Evolutionary conservation across 192 early-diverging fungal genomes (phyloP).

Genomic region (Coemansia sp.): DNA sequence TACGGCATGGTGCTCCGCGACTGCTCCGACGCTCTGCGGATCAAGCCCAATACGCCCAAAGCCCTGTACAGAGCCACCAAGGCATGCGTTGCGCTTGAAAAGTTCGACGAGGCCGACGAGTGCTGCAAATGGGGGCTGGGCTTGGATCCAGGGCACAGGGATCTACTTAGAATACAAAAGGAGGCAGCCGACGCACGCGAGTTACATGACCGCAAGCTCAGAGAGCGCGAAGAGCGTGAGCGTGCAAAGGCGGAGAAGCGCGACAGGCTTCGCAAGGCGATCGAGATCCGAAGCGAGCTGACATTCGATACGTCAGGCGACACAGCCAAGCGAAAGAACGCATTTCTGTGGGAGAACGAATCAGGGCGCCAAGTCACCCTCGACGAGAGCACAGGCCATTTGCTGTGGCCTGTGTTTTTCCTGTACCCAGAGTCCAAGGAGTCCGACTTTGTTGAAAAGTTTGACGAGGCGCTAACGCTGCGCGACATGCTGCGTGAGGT

Average conservation of each 20-base stretch:
- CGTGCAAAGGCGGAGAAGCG: constrained; percentile 47
- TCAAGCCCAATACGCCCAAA: constrained; percentile 83
- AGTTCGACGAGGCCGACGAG: constrained; percentile 80
- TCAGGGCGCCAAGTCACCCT: constrained; percentile 59
- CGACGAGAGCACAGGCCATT: constrained; percentile 55
- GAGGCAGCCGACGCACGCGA: constrained; percentile 29
- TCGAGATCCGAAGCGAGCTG: constrained; percentile 48
- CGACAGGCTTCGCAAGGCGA: constrained; percentile 53
- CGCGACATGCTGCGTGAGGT: constrained; percentile 79
- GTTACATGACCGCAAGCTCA: constrained; percentile 14
- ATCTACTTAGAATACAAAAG: constrained; percentile 33
- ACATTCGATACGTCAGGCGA: constrained; percentile 30
- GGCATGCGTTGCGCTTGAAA: constrained; percentile 77
- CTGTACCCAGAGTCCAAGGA: constrained; percentile 93
- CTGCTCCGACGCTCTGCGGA: constrained; percentile 75
- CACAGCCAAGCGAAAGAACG: background rate
- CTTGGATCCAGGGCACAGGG: constrained; percentile 62
- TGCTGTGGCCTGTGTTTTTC: constrained; percentile 86
- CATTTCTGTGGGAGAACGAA: constrained; percentile 41
- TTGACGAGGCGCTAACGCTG: constrained; percentile 82
- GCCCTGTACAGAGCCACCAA: constrained; percentile 88
- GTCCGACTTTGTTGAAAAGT: constrained; percentile 82
- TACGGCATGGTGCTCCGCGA: constrained; percentile 85
- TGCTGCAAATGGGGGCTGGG: constrained; percentile 75
- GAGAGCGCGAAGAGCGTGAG: constrained; percentile 39